Evolutionary conservation across 1,139 yeast genomes (phyloP), one percentile per base, ranked within the genome.

Genomic region (Protomyces inundatus): DNA sequence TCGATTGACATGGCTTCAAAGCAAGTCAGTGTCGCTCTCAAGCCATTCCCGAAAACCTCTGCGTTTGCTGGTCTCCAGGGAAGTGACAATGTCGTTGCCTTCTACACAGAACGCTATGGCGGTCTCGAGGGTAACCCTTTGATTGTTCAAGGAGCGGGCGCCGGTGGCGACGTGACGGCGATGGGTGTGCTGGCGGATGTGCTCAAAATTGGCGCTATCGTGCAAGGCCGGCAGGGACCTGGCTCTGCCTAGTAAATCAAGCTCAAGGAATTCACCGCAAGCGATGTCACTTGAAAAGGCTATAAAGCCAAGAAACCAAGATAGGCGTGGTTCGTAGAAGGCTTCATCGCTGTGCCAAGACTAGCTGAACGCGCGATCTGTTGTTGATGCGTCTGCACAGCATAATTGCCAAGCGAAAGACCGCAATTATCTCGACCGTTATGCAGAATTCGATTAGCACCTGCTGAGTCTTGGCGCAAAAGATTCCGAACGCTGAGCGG

Each of bases 111-210:
- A 71, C 88, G 98, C 79, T 93, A 93, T 77, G 71, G 71, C 37
- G 83, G 88, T 56, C 23, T 42, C 30, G 48, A 42, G 48, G 48
- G 48, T 30, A 90, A 89, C 76, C 98, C 98, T 65, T 82, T 93
- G 75, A 87, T 93, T 69, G 82, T 93, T 70, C 98, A 93, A 81
- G 98, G 99, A 77, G 98, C 98, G 52, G 98, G 97, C 52, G 98
- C 98, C 42, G 98, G 98, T 77, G 97, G 96, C 66, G 98, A 86
- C 52, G 98, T 93, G 64, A 93, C 99, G 64, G 98, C 99, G 67
- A 96, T 95, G 75, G 98, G 98, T 76, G 97, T 95, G 58, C 82
- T 93, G 71, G 96, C 95, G 61, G 98, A 93, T 75, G 85, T 89
- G 40, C 83, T 95, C 74, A 91, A 88, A 80, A 85, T 89, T 70